Conservation (phyloP, 1,284 basidiomycete genomes). For the Sporisorium exsertum region DNA sequence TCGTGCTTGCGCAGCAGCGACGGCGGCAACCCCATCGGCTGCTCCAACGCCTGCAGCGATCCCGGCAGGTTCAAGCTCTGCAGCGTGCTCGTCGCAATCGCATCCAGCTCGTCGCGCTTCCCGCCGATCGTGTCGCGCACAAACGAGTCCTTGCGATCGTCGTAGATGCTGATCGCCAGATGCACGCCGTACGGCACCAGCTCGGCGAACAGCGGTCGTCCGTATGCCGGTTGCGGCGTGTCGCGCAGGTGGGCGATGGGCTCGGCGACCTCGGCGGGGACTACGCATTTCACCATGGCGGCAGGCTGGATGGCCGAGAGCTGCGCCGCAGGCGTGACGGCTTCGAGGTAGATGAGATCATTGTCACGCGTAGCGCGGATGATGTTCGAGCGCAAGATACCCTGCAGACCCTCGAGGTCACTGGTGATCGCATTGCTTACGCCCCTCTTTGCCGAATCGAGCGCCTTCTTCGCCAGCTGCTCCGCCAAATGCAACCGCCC, state of each 20-base stretch:
- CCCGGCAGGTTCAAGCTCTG: constrained; percentile 84
- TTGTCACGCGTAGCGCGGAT: constrained; percentile 85
- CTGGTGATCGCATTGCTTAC: constrained; percentile 70
- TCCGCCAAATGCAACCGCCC: constrained; percentile 61
- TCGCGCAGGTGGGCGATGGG: constrained; percentile 61
- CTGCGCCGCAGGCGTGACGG: constrained; percentile 80
- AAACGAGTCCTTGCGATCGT: constrained; percentile 81
- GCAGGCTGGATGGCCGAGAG: constrained; percentile 78
- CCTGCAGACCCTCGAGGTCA: constrained; percentile 76
- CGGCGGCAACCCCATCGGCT: constrained; percentile 86
- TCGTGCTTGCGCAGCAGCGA: constrained; percentile 87
- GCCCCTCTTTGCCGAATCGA: constrained; percentile 78
- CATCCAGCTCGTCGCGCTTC: constrained; percentile 78
- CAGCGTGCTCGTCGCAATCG: constrained; percentile 75
- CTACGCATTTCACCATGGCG: constrained; percentile 77
- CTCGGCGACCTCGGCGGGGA: constrained; percentile 75
- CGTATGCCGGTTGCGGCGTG: constrained; percentile 51
- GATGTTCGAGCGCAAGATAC: constrained; percentile 73
- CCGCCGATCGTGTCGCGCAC: constrained; percentile 79
- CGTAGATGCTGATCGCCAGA: constrained; percentile 89
- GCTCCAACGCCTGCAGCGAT: constrained; percentile 86
- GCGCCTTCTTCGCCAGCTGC: constrained; percentile 77
- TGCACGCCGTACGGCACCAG: constrained; percentile 89
- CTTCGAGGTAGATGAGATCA: constrained; percentile 92
- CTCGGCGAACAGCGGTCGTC: constrained; percentile 78